Evolutionary conservation across 805 yeast species (phyloP), one percentile per base, ranked within the genome.

Genomic region (Kluyveromyces starmeri): DNA sequence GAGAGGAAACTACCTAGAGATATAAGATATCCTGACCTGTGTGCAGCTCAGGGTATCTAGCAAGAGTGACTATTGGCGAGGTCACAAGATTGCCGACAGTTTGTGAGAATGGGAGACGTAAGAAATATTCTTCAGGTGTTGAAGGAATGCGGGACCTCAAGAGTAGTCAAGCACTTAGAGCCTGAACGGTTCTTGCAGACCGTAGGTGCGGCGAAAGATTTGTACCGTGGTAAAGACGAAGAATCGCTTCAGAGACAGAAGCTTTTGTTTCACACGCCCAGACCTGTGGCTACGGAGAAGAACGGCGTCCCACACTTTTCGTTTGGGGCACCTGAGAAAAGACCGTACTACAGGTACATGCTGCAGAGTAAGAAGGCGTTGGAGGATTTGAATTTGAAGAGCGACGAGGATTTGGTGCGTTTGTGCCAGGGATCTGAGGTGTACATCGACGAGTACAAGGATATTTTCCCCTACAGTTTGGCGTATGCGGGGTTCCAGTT

Each of bases 401-500:
- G 58, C 2, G 69, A 72, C 37, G 64, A 65, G 0, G 61, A 58
- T 6, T 78, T 72, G 43, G 68, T 66, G 37, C 59, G 68, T 19
- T 56, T 83, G 2, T 73, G 82, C 4, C 66, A 77, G 37, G 96
- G 96, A 1, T 63, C 72, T 25, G 47, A 58, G n/a, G 44, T 70
- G 2, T 47, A 58, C 23, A 61, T 62, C 12, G 64, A 67, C 20
- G 50, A 47, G 10, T 45, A 49, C 5, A 67, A 50, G 7, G 49
- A 53, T 5, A 69, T 81, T 1, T 74, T 73, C 45, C 97, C 98
- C 0, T 89, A 82, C 58, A 74, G 96, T 9, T 88, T 82, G 55
- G 83, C 89, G 0, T 89, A 89, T 57, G 95, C 97, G 2, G 98
- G 98, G 1, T 85, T 80, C 68, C 98, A 89, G 52, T 89, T 92